phyloP scores from a whole-genome alignment of 805 yeast species.

The Diddensiella transvaalensis region DNA sequence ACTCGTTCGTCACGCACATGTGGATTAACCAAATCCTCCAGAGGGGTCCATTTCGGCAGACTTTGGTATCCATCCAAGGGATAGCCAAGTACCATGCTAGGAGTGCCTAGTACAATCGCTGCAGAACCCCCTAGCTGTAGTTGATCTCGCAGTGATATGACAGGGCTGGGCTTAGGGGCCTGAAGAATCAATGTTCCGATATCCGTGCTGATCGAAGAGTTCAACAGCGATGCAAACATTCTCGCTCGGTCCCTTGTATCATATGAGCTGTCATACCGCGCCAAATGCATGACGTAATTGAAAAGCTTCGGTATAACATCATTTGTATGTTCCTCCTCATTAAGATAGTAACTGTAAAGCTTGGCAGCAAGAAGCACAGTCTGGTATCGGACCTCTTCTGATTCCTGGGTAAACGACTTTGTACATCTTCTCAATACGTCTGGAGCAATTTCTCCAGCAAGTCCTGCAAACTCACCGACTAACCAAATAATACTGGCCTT shows the following conservation, averaged over 20 bases:
- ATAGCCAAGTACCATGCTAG: slow-evolving; percentile 31
- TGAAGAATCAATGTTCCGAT: slow-evolving; percentile 68
- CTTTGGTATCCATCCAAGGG: slow-evolving; percentile 32
- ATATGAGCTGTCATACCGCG: slow-evolving; percentile 67
- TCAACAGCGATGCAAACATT: slow-evolving; percentile 58
- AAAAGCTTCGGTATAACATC: slow-evolving; percentile 49
- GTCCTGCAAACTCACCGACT: slow-evolving; percentile 70
- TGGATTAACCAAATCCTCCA: slow-evolving; percentile 24
- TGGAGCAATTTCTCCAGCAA: slow-evolving; percentile 55
- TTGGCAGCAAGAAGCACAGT: slow-evolving; percentile 73
- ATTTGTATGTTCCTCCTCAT: slow-evolving; percentile 33
- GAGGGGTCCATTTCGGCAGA: slow-evolving; percentile 47
- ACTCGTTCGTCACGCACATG: slow-evolving; percentile 35
- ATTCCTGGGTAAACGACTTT: slow-evolving; percentile 51
- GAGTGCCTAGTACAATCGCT: slow-evolving; percentile 27
- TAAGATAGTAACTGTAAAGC: slow-evolving; percentile 53
- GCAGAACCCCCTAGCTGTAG: slow-evolving; percentile 15
- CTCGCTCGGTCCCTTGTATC: slow-evolving; percentile 87
- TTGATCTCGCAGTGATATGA: slow-evolving; percentile 19
- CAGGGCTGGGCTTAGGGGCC: slow-evolving; percentile 70
- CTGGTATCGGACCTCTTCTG: slow-evolving; percentile 61
- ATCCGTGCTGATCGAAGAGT: slow-evolving; percentile 48
- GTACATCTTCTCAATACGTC: slow-evolving; percentile 66
- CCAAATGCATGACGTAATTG: slow-evolving; percentile 55
- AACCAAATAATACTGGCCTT: slow-evolving; percentile 87